Evolutionary conservation across 352 stramenopile genomes (phyloP), one percentile per base, ranked within the genome.

Genomic region (Pythium phragmitis): DNA sequence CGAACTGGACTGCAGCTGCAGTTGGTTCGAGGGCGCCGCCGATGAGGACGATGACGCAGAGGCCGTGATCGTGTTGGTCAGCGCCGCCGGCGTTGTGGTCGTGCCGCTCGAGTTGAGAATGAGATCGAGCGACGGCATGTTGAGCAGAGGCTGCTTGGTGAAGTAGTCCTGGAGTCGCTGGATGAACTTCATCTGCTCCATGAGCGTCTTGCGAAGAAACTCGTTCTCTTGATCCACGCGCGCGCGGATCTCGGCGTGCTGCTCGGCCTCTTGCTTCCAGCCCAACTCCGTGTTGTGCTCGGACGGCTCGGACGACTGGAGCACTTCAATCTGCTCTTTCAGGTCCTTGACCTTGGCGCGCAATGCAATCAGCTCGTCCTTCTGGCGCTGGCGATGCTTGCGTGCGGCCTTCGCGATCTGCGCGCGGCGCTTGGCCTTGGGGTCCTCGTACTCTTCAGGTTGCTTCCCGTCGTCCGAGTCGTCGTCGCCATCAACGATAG

Each of bases 121-220:
- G 69, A 94, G 80, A 54, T 94, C 85, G 41, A 94, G 66, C 23
- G 85, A 94, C 19, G 85, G 85, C 82, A 94, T 94, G 69, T 96
- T 96, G 54, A 96, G 79, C 47, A 96, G 74, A 46, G 87, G 87
- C 74, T 96, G 87, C 76, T 96, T 96, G 42, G 85, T 93, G 64
- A 96, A 96, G 69, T 96, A 96, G 69, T 96, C 87, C 71, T 96
- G 87, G 33, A 96, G 75, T 23, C 85, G 77, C 74, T 96, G 87
- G 55, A 96, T 96, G 55, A 96, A 96, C 75, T 96, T 96, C 87
- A 96, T 96, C 79, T 96, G 87, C 63, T 96, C 87, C 85, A 94
- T 96, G 19, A 96, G 63, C 51, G 87, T 96, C 70, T 93, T 93
- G 51, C 87, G 82, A 57, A 96, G 53, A 53, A 96, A 96, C 67